Percentiles rank a stretch among this genome's conserved stretches.
These are phyloP conservation scores for Perkinsus olseni DNA, from an alignment of 169 alveolate genomes.

Conservation along the genomic window DNA sequence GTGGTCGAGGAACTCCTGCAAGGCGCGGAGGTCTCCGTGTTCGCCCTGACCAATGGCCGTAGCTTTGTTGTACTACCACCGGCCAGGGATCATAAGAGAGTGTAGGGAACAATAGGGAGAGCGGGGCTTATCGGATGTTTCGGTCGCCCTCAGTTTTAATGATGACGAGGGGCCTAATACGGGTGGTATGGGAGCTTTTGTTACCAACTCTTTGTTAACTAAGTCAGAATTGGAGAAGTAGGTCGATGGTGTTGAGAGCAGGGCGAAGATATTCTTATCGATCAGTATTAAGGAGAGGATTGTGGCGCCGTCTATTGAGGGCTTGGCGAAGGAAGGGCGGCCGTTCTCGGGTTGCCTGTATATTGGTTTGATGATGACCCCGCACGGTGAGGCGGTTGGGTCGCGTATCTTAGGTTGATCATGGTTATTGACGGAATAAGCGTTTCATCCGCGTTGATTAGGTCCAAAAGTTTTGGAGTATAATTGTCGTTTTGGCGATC, in stretches of 20 bases:
- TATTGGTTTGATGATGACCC: conserved; percentile 20
- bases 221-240: not conserved
- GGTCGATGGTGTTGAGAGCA: not conserved
- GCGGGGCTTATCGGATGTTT: not conserved
- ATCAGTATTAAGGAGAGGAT: not conserved
- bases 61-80: conserved; percentile 21
- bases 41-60: conserved; percentile 31
- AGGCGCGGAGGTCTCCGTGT: conserved; percentile 16
- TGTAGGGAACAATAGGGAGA: not conserved
- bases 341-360: conserved; percentile 31
- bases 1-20: conserved; percentile 10
- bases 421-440: too few species aligned
- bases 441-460: too few species aligned
- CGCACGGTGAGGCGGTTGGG: conserved; percentile 5
- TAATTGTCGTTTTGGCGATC: conserved; percentile 45
- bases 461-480: conserved; percentile 31
- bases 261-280: not conserved
- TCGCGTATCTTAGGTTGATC: too few species aligned
- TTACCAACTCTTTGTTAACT: conserved; percentile 10
- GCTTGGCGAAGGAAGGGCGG: conserved; percentile 25
- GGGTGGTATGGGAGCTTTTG: conserved; percentile 45
- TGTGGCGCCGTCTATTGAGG: conserved; percentile 28
- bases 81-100: conserved; percentile 34
- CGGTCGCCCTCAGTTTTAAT: conserved; percentile 1
- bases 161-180: conserved; percentile 43